Base-by-base conservation (phyloP, 495 filamentous ascomycete species). In the Chaetomium cochliodes region DNA sequence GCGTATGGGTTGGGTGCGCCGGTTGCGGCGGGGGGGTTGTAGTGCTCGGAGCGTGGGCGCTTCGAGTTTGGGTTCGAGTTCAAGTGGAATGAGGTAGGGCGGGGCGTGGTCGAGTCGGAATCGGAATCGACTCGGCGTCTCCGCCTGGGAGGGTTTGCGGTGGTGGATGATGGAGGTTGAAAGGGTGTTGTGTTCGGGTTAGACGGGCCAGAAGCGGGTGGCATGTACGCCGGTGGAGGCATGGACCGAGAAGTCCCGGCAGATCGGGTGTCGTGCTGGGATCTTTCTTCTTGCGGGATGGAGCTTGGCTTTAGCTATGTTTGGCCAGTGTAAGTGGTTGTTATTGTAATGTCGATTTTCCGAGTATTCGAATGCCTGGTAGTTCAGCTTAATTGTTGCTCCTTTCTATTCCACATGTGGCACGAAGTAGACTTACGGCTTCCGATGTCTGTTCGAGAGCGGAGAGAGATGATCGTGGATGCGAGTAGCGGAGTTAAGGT, bases 21-120 rank as follows among this genome's bases (percentile, higher is more conserved):
- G 25, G 52, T 22, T 12, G 47, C 23, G 65, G 58, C 39, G 52
- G 64, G 58, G 25, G 54, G 60, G 41, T 58, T 64, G 62, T 66
- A 67, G 60, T 58, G 58, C 9, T 71, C 69, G 63, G 73, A 70
- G 37, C 74, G 74, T 51, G 64, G 58, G 50, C 74, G 74, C 67
- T 77, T 77, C 6, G 33, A 37, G 33, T 37, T 37, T 8, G 33
- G 11, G 33, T 77, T 77, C 47, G 16, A 11, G 30, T 22, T 46
- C 25, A 18, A 26, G 55, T 1, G 22, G 47, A 54, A 50, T 42
- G 54, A 50, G 33, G 54, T 46, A 12, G 60, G 4, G 37, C 13
- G 46, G 25, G 60, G 26, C 53, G 25, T n/a, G 58, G 22, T 58
- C 18, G 22, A 18, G 62, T 63, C 50, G 26, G 57, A 22, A 16